Evolutionary conservation across 73 alveolate species (phyloP).

Genomic region (Paramecium pentaurelia): DNA sequence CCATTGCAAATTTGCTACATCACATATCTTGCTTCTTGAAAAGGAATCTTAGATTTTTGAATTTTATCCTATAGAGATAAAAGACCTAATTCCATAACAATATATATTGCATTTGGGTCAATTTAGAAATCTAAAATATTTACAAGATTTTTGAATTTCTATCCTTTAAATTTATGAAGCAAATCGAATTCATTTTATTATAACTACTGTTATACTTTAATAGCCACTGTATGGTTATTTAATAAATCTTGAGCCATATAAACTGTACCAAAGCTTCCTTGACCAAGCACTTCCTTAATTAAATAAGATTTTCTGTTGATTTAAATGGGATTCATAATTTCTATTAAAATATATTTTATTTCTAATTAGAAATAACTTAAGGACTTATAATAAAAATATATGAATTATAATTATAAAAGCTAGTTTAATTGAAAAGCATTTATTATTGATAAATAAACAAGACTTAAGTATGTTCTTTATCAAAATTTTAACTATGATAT

Average conservation of each 20-base stretch:
- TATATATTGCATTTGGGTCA: neutral
- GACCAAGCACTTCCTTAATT: neutral
- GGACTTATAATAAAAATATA: too few species aligned
- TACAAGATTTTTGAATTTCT: neutral
- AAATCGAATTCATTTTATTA: neutral
- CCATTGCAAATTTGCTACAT: neutral
- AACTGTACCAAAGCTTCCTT: conserved; percentile 4
- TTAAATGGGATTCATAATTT: neutral
- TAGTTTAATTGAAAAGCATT: too few species aligned
- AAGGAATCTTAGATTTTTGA: neutral
- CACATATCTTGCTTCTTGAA: neutral
- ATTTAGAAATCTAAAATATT: neutral
- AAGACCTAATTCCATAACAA: neutral
- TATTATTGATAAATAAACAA: too few species aligned
- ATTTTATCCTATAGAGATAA: neutral
- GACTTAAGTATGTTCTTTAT: too few species aligned
- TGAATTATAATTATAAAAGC: too few species aligned
- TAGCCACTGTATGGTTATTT: neutral
- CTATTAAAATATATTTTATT: neutral
- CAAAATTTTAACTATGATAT: too few species aligned
- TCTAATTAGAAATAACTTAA: too few species aligned
- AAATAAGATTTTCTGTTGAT: neutral
- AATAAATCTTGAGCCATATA: neutral
- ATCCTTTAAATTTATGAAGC: neutral
- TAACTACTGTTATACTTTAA: neutral